A percentile compares a stretch with the other conserved stretches of the same genome.
These are phyloP conservation scores for Entomortierella lignicola DNA, from an alignment of 192 early-diverging fungal genomes.

Conservation along the genomic window DNA sequence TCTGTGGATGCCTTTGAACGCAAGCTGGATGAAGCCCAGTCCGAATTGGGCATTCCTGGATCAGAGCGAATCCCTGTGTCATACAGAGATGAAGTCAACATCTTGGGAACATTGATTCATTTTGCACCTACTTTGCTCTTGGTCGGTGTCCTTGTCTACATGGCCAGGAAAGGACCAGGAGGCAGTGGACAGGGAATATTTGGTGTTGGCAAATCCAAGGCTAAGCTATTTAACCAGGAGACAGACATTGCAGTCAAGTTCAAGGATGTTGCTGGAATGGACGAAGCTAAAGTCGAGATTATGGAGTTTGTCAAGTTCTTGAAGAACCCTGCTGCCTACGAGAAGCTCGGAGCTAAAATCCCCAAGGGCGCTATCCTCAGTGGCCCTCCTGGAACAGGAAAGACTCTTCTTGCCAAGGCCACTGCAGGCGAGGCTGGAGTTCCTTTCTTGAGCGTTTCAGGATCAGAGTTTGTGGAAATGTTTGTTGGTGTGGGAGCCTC, in stretches of 20 bases:
- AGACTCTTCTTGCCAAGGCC: constrained; percentile 98
- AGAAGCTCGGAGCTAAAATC: constrained; percentile 96
- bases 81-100: constrained; percentile 85
- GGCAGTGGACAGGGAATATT: constrained; percentile 86
- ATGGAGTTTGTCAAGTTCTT: constrained; percentile 99
- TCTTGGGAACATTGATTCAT: constrained; percentile 82
- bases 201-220: constrained; percentile 95
- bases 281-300: constrained; percentile 99
- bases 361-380: constrained; percentile 98
- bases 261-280: constrained; percentile 98
- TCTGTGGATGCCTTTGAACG: constrained; percentile 95
- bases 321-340: constrained; percentile 92
- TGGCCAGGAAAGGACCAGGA: constrained; percentile 83
- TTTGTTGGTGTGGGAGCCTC: constrained; percentile 98
- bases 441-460: constrained; percentile 98
- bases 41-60: constrained; percentile 90
- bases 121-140: constrained; percentile 93
- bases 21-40: constrained; percentile 89
- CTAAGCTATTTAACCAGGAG: constrained; percentile 98
- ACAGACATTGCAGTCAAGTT: constrained; percentile 96
- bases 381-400: constrained; percentile 94
- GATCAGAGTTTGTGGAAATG: constrained; percentile 99
- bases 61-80: constrained; percentile 92
- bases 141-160: constrained; percentile 88
- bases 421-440: constrained; percentile 99